Evolutionary conservation across 108 stramenopile genomes (phyloP).

Genomic region (Pseudonitzschia pungens): DNA sequence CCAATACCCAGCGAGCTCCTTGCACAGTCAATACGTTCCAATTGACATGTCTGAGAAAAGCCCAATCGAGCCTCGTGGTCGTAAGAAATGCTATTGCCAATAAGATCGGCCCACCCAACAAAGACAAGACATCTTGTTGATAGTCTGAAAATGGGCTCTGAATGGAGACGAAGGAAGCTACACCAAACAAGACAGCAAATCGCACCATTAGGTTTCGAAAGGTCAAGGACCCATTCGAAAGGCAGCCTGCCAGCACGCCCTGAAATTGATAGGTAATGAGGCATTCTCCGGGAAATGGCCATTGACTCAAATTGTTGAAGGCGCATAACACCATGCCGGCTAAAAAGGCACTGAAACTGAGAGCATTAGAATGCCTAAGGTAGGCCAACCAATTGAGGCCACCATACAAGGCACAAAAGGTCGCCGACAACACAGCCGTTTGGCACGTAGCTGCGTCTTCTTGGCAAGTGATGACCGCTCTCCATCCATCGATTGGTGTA

Average conservation of each 20-base stretch:
- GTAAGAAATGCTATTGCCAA: not conserved
- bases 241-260: not conserved
- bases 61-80: not conserved
- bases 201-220: conserved; percentile 1
- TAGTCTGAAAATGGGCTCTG: not conserved
- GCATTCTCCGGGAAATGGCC: conserved; percentile 8
- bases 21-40: conserved; percentile 3
- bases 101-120: conserved; percentile 5
- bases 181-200: not conserved
- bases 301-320: not conserved
- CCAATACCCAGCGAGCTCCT: conserved; percentile 3
- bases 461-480: not conserved
- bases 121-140: not conserved
- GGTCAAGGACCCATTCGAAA: not conserved
- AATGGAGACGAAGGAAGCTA: conserved; percentile 8
- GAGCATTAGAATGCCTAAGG: not conserved
- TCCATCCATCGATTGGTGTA: not conserved
- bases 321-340: not conserved
- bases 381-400: conserved; percentile 7
- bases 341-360: not conserved
- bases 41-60: not conserved
- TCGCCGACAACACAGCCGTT: not conserved
- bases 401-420: not conserved
- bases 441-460: not conserved
- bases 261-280: not conserved